A percentile compares a stretch with the other conserved stretches of the same genome.
phyloP scores from a whole-genome alignment of 768 basidiomycete genomes.

The Leccinum subgranulosum region DNA sequence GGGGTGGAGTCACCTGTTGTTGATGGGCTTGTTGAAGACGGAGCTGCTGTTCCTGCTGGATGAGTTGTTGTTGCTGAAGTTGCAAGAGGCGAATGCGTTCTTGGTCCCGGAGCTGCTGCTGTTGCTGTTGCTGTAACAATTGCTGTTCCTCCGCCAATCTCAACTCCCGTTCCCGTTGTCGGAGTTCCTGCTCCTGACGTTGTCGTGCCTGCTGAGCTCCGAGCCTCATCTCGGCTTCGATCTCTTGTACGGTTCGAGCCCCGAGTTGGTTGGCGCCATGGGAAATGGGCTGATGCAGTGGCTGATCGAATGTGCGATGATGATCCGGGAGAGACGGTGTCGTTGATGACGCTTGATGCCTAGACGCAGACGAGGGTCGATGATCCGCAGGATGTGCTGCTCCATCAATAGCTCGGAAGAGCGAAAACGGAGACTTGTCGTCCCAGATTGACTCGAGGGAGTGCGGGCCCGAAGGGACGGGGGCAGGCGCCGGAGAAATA shows the following conservation, averaged over 20 bases:
- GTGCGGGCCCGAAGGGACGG: constrained; percentile 24
- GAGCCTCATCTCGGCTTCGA: constrained; percentile 81
- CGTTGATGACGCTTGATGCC: constrained; percentile 23
- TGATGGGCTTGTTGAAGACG: constrained; percentile 39
- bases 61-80: constrained; percentile 42
- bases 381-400: constrained; percentile 39
- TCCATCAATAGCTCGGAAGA: constrained; percentile 57
- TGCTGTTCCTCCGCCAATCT: constrained; percentile 33
- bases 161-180: constrained; percentile 45
- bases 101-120: constrained; percentile 39
- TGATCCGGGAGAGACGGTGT: constrained; percentile 28
- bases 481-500: constrained; percentile 36
- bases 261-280: constrained; percentile 36
- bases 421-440: constrained; percentile 73
- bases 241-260: constrained; percentile 71
- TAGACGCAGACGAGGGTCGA: constrained; percentile 23
- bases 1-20: constrained; percentile 54
- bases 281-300: constrained; percentile 32
- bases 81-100: constrained; percentile 40
- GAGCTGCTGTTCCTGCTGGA: constrained; percentile 34
- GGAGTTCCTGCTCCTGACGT: constrained; percentile 41
- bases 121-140: constrained; percentile 40
- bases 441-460: constrained; percentile 80
- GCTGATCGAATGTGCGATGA: constrained; percentile 37
- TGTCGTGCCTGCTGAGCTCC: constrained; percentile 47